Evolutionary conservation across 2,329 filamentous ascomycete genomes (phyloP).

Genomic region (Curvularia hawaiiensis): DNA sequence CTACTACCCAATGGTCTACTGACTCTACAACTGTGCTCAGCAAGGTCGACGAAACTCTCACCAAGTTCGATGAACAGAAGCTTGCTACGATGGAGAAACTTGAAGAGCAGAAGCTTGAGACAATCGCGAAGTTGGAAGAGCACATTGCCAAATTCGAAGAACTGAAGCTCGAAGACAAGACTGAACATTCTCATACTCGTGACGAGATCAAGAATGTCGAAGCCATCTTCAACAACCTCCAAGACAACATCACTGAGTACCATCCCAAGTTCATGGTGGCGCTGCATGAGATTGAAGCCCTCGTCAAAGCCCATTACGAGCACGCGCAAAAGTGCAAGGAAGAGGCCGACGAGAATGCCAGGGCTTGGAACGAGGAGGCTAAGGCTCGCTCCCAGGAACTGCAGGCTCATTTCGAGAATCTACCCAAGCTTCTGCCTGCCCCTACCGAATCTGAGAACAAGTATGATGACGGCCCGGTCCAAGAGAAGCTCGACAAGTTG

Average conservation of each 20-base stretch:
- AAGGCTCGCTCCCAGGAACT: slow-evolving; percentile 51
- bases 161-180: slow-evolving; percentile 73
- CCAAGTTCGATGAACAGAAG: slow-evolving; percentile 78
- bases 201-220: slow-evolving; percentile 79
- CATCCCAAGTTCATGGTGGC: slow-evolving; percentile 88
- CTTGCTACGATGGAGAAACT: slow-evolving; percentile 75
- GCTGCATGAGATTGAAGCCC: slow-evolving; percentile 80
- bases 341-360: slow-evolving; percentile 51
- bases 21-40: slow-evolving; percentile 86
- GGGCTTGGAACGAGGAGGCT: slow-evolving; percentile 51
- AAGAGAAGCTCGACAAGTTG: slow-evolving; percentile 55
- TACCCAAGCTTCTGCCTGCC: slow-evolving; percentile 54
- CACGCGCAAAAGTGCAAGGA: slow-evolving; percentile 70
- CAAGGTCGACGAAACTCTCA: slow-evolving; percentile 78
- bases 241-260: slow-evolving; percentile 78
- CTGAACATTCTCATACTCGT: slow-evolving; percentile 81
- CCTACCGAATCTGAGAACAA: slow-evolving; percentile 47
- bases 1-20: slow-evolving; percentile 83
- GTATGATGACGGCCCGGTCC: slow-evolving; percentile 62
- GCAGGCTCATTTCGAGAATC: slow-evolving; percentile 46
- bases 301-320: slow-evolving; percentile 87
- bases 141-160: slow-evolving; percentile 73
- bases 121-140: slow-evolving; percentile 76
- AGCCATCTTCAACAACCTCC: slow-evolving; percentile 73
- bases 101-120: slow-evolving; percentile 52